Base-by-base conservation (phyloP, 2,329 filamentous ascomycete species). In the Knufia fluminis region DNA sequence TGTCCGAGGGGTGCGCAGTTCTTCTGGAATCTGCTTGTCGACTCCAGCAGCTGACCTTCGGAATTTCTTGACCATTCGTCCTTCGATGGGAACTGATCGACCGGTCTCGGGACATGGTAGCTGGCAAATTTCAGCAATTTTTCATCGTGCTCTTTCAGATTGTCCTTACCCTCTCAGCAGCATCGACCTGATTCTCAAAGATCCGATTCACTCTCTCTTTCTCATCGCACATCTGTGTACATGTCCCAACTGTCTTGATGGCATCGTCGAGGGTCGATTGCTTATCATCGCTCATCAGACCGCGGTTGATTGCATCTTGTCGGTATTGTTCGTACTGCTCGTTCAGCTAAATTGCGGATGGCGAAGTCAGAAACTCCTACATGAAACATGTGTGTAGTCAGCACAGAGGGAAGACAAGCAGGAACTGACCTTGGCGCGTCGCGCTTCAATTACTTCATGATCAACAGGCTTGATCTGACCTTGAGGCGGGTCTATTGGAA, bases 201-300 rank as follows among this genome's bases (percentile, higher is more conserved):
- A 81, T 78, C 33, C 80, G 72, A 56, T 80, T 74, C 38, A 81
- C 73, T 38, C 79, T 66, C 65, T 83, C 80, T 51, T 71, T 80
- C 54, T 82, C 77, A 2, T 80, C 75, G 59, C 80, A 83, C 78
- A 83, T 82, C 55, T 77, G 75, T 33, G 71, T 72, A 62, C 80
- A 83, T 45, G 74, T 78, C 45, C 79, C 80, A 3, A 79, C 73
- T 0, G 76, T 72, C 17, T 76, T 80, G 58, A 83, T 80, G 23
- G 79, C 78, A 53, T 82, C 72, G 24, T 73, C 71, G 51, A 83
- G 66, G 20, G 75, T 78, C n/a, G 76, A 77, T 58, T 77, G 77
- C 51, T 79, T 73, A 3, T 79, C 79, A 59, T 82, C 76, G 31
- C 73, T 71, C 63, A 80, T 74, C 50, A 74, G 69, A 40, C 75